Evolutionary conservation across 2,329 filamentous ascomycete species (phyloP), one percentile per base, ranked within the genome.

Genomic region (Trichophyton simii): DNA sequence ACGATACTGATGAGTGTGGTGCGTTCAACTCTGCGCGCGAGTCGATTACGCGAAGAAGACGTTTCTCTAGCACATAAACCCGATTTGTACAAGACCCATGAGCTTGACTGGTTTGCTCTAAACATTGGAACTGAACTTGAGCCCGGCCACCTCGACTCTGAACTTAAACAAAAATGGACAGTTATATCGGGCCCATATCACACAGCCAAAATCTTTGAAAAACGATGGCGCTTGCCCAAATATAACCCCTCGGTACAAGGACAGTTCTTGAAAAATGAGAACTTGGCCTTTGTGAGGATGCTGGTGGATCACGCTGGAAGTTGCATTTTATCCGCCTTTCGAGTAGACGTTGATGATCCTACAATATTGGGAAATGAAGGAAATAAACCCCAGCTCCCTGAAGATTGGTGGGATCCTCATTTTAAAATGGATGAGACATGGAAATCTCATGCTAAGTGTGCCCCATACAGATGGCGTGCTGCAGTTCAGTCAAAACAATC

Each of bases 91-190:
- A 25, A 58, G 3, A 63, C 60, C 1, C 64, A 65, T 58, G 70
- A 72, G 50, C 62, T 72, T 1, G 69, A 71, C 20, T 71, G 70
- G 70, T 62, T 70, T 4, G 66, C 68, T 6, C 62, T 65, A 22
- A 59, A 62, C 34, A 41, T 52, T 46, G 34, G 46, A 22, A 15
- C 20, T 36, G 36, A 42, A n/a, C 13, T 11, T 41, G 42, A 11
- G 22, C 22, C 8, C 7, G 31, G 9, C 7, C 7, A 42, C 7
- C 11, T 15, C 13, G 36, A 44, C 9, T n/a, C 2, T n/a, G 25
- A 28, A 34, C 11, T 13, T 48, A n/a, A 36, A 4, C 18, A 18
- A 9, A 25, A 8, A 46, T 38, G 13, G 31, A 31, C 31, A 15
- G n/a, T 41, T 9, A 22, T 34, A 13, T 3, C 55, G 2, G 4